Evolutionary conservation across 352 stramenopile species (phyloP).

Genomic region (Discostella stelligera): DNA sequence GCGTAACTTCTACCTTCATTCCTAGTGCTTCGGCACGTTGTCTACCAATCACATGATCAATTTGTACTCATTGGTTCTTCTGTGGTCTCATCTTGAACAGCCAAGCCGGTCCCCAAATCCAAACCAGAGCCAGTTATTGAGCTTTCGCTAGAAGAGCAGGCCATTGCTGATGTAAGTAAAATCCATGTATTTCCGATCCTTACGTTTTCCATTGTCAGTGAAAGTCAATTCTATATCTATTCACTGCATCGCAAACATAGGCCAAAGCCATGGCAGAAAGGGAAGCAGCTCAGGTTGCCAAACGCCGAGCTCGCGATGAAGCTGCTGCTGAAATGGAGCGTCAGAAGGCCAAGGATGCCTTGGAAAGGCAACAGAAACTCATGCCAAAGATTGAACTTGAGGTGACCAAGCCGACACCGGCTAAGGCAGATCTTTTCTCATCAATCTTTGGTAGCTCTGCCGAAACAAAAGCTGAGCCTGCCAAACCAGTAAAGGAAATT

Average conservation of each 20-base stretch:
- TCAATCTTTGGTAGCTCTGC: neutral
- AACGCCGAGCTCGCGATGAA: slow-evolving; percentile 42
- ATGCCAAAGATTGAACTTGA: slow-evolving; percentile 8
- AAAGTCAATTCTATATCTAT: neutral
- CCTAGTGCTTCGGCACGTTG: neutral
- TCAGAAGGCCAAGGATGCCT: slow-evolving; percentile 41
- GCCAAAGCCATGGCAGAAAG: slow-evolving; percentile 41
- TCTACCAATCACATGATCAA: neutral
- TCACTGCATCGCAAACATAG: slow-evolving; percentile 8
- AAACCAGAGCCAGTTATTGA: slow-evolving; percentile 51
- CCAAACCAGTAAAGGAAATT: slow-evolving; percentile 1
- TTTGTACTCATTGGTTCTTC: slow-evolving; percentile 9
- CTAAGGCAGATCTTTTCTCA: neutral
- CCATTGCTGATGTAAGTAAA: slow-evolving; percentile 41
- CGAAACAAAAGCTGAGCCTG: neutral
- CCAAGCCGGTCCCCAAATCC: slow-evolving; percentile 17
- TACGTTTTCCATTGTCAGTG: neutral
- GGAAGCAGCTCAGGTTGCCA: slow-evolving; percentile 47
- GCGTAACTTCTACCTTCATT: neutral
- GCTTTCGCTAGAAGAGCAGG: slow-evolving; percentile 50
- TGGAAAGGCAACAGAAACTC: slow-evolving; percentile 34
- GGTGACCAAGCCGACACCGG: neutral
- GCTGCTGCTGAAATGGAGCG: slow-evolving; percentile 43
- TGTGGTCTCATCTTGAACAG: neutral
- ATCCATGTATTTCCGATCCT: slow-evolving; percentile 1